Base-by-base conservation (phyloP, 2,329 filamentous ascomycete genomes). In the Penicillium brevicompactum region DNA sequence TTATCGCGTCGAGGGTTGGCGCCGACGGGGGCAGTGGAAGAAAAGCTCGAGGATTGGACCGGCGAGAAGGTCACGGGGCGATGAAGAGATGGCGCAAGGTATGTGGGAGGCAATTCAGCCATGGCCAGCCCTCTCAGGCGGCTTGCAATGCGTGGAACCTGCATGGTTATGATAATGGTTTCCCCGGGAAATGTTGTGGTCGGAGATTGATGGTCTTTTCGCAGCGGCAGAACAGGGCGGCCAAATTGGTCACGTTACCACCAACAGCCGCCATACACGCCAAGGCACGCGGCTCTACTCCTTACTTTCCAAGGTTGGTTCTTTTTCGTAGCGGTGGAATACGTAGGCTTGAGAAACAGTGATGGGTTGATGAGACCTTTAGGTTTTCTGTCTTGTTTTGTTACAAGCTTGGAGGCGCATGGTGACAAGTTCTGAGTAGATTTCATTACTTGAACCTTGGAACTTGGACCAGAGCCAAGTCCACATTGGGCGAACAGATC, bases 1-100 rank as follows among this genome's bases (percentile, higher is more conserved):
- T 85, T 85, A 78, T 97, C 92, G 69, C 86, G 85, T 73, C 80
- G 76, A 62, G 65, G 79, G 64, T 76, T 78, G 60, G 73, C 60
- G 75, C 75, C 49, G 53, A 67, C 65, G 62, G 83, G 82, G 55
- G 50, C 50, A 38, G 84, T 87, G 47, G 86, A 84, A 41, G 74
- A 74, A 73, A 86, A 82, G 60, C 70, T 70, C 56, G 67, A 67
- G 61, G 67, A 64, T 58, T 74, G 72, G 54, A 64, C 57, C 51
- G 67, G 56, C 43, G 67, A 66, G 37, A 67, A 64, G 62, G 60
- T 63, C 58, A 69, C 57, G 62, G 71, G 63, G 55, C 70, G 74
- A 70, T 66, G 76, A 48, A 74, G 67, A 5, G 71, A 68, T 45
- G 77, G 77, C 32, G 75, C 75, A 46, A 80, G 72, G 52, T 78